Percentiles rank a stretch among this genome's conserved stretches.
phyloP scores from a whole-genome alignment of 176 grass and related monocot species.

The maize (Zea mays) region DNA sequence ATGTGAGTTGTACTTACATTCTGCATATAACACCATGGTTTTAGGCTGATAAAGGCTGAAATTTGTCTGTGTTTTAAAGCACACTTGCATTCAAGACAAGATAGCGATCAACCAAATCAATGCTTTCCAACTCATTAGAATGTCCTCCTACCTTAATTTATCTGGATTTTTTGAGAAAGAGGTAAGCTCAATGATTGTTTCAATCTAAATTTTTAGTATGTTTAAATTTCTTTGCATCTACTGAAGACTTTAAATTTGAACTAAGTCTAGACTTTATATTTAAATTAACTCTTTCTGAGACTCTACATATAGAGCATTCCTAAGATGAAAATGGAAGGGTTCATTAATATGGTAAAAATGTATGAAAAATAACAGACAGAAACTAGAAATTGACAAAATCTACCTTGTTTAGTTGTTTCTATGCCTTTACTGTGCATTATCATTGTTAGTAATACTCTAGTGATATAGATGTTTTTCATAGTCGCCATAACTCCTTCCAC shows the following conservation, averaged over 20 bases:
- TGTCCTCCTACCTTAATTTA: slow-evolving; percentile 94
- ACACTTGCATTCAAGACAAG: slow-evolving; percentile 44
- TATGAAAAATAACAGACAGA: slow-evolving; percentile 17
- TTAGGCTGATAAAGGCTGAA: slow-evolving; percentile 33
- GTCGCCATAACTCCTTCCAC: neutral
- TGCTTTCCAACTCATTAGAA: slow-evolving; percentile 93
- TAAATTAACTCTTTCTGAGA: neutral
- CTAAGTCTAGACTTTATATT: too few relatives aligned
- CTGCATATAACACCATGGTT: slow-evolving; percentile 24
- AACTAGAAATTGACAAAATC: slow-evolving; percentile 8
- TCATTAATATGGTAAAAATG: neutral
- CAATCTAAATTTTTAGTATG: neutral
- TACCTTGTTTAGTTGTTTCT: slow-evolving; percentile 11
- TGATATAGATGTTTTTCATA: slow-evolving; percentile 1
- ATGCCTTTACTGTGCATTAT: neutral
- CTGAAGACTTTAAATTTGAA: slow-evolving; percentile 2
- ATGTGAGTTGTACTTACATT: slow-evolving; percentile 45
- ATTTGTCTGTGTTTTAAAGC: slow-evolving; percentile 40
- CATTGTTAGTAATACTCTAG: neutral
- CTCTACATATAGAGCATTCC: slow-evolving; percentile 8
- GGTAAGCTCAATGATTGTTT: slow-evolving; percentile 47
- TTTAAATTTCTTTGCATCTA: neutral
- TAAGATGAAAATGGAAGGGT: slow-evolving; percentile 14
- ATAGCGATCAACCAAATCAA: slow-evolving; percentile 71
- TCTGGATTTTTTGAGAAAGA: slow-evolving; percentile 97